Conservation (phyloP, 257 asterid species). For the Rhazya stricta region DNA sequence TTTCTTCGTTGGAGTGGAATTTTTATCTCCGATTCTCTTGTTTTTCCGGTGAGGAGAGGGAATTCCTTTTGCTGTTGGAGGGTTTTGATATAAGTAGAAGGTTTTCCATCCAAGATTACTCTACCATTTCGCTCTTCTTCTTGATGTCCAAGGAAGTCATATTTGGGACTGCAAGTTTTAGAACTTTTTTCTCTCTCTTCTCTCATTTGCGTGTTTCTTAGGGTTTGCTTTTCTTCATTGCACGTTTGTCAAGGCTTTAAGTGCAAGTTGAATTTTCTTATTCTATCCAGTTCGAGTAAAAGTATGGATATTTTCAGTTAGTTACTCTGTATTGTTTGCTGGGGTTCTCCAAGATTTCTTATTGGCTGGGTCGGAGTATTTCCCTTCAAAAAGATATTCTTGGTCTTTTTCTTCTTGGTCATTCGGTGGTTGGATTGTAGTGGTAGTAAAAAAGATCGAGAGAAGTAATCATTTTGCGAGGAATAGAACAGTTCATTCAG, state of each 20-base stretch:
- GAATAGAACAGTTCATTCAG: not conserved
- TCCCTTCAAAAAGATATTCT: not conserved
- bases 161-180: not conserved
- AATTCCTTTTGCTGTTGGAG: not conserved
- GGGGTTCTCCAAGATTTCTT: not conserved
- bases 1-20: not conserved
- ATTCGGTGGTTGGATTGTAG: not conserved
- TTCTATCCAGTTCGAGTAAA: not conserved
- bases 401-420: not conserved
- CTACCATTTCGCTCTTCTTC: not conserved
- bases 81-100: not conserved
- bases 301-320: not conserved
- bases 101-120: not conserved
- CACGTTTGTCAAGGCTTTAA: conserved; percentile 3
- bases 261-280: conserved; percentile 2
- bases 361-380: not conserved
- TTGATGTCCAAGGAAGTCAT: not conserved
- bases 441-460: not conserved
- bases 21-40: not conserved
- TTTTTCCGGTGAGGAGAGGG: not conserved
- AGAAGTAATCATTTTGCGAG: not conserved
- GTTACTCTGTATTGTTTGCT: not conserved
- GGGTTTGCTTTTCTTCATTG: conserved; percentile 1
- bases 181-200: not conserved
- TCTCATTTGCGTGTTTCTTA: conserved; percentile 6